Evolutionary conservation across 768 basidiomycete genomes (phyloP).

Genomic region (Termitomyces sp.): DNA sequence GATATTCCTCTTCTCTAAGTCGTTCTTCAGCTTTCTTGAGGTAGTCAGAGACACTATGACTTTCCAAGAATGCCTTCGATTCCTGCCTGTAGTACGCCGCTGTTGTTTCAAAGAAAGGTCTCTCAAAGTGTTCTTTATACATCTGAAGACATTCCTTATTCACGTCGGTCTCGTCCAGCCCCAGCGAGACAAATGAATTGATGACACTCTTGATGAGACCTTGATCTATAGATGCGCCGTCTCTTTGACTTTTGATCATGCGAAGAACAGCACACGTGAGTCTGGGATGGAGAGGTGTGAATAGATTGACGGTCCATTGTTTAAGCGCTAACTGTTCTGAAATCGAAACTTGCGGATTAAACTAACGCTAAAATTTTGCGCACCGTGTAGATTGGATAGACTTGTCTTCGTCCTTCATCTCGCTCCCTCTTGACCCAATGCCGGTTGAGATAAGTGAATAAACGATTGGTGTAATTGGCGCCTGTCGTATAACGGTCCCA

Average conservation of each 20-base stretch:
- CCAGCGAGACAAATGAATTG: constrained; percentile 92
- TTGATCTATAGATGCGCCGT: constrained; percentile 92
- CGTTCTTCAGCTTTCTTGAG: constrained; percentile 92
- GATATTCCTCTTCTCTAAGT: constrained; percentile 89
- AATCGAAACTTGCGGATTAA: background rate
- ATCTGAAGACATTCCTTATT: constrained; percentile 92
- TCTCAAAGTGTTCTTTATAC: constrained; percentile 88
- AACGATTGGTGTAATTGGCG: constrained; percentile 93
- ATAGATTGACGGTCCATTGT: constrained; percentile 93
- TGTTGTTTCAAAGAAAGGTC: constrained; percentile 83
- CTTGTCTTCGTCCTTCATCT: constrained; percentile 92
- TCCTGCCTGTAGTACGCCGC: constrained; percentile 91
- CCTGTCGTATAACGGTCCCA: constrained; percentile 98
- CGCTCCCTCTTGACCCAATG: constrained; percentile 99
- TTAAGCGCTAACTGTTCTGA: constrained; percentile 80
- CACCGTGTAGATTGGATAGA: constrained; percentile 95
- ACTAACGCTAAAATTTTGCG: constrained; percentile 17
- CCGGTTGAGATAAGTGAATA: constrained; percentile 97
- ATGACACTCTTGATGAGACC: constrained; percentile 91
- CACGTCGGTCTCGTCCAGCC: constrained; percentile 87
- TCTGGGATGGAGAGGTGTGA: constrained; percentile 82
- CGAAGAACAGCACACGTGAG: constrained; percentile 83
- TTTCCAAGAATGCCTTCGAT: constrained; percentile 83
- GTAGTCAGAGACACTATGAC: constrained; percentile 90
- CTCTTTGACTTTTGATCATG: constrained; percentile 88